phyloP scores from a whole-genome alignment of 2,329 filamentous ascomycete species.

The Neocucurbitaria cava region DNA sequence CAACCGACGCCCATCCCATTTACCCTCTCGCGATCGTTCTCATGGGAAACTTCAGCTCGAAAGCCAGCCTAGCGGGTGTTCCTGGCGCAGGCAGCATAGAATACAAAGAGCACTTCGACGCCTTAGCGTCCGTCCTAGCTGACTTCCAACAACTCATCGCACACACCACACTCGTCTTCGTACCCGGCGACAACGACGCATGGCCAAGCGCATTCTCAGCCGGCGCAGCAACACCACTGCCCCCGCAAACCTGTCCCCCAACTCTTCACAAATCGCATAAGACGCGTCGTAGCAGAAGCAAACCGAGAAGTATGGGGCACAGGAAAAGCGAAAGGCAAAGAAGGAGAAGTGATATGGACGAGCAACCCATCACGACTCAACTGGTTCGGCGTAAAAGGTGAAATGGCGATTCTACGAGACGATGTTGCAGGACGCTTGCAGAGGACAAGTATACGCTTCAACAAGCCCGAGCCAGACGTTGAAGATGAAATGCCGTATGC shows the following conservation, averaged over 20 bases:
- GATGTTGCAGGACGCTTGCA: constrained; percentile 82
- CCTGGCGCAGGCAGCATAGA: constrained; percentile 84
- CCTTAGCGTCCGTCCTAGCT: constrained; percentile 78
- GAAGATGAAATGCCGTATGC: constrained; percentile 35
- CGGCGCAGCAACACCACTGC: constrained; percentile 74
- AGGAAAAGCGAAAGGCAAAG: constrained; percentile 52
- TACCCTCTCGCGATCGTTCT: constrained; percentile 82
- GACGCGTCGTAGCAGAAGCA: constrained; percentile 78
- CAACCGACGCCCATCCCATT: constrained; percentile 62
- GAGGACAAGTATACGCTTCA: constrained; percentile 76
- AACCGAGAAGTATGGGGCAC: constrained; percentile 70
- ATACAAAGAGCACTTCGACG: constrained; percentile 96
- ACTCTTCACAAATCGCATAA: constrained; percentile 86
- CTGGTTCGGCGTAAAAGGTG: constrained; percentile 86
- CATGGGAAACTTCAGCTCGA: constrained; percentile 79
- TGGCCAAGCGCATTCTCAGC: constrained; percentile 88
- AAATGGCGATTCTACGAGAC: constrained; percentile 86
- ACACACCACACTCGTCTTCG: constrained; percentile 84
- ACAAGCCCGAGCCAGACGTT: constrained; percentile 53
- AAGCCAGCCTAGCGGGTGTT: constrained; percentile 65
- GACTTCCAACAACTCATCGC: constrained; percentile 85
- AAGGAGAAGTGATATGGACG: constrained; percentile 84
- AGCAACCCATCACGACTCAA: constrained; percentile 83
- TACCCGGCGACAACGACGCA: constrained; percentile 96
- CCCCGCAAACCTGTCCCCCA: constrained; percentile 78